Base-by-base conservation (phyloP, 176 grass and related monocot genomes). In the Hordeum vulgare region DNA sequence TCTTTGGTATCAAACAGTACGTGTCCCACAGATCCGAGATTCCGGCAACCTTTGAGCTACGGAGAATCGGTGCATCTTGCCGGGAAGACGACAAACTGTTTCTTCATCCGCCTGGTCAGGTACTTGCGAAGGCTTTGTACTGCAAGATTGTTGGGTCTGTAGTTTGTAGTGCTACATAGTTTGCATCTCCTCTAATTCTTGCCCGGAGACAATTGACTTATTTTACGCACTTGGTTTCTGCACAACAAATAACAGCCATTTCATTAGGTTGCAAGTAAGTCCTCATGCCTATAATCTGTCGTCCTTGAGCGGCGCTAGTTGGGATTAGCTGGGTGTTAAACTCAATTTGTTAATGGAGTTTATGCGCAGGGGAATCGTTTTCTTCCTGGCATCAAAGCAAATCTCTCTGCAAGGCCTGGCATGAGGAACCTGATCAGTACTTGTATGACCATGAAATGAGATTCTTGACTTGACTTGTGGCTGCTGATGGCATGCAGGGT, bases 11-110 rank as follows among this genome's bases (percentile, higher is more conserved):
- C 95, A 97, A 89, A 92, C 84, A 66, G 91, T 94, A 87, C 88
- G 88, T 87, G 90, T 94, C 28, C 61, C 94, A 77, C 88, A 94
- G 72, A 94, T 97, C 72, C 67, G 88, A 58, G 92, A 91, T 59
- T 91, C 88, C 20, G 95, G 92, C 67, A 91, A 97, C 72, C 89
- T 97, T 97, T 80, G 87, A 97, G 83, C 79, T 97, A 75, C 89
- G 89, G 18, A 97, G 31, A 62, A 92, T 97, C 68, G 94, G 91
- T 13, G 23, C 87, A 20, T 97, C 90, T 75, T 97, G 94, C 61
- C 80, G 75, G 64, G 92, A 97, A 81, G 92, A 93, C 79, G 95
- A 97, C 54, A 62, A 94, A 44, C 51, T 94, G 34, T 94, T 91
- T 90, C 90, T 97, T 72, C 90, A 94, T 74, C 91, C 92, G 5